A percentile compares a stretch with the other conserved stretches of the same genome.
Conservation (phyloP, 257 asterid species). For the Lithospermum erythrorhizon region DNA sequence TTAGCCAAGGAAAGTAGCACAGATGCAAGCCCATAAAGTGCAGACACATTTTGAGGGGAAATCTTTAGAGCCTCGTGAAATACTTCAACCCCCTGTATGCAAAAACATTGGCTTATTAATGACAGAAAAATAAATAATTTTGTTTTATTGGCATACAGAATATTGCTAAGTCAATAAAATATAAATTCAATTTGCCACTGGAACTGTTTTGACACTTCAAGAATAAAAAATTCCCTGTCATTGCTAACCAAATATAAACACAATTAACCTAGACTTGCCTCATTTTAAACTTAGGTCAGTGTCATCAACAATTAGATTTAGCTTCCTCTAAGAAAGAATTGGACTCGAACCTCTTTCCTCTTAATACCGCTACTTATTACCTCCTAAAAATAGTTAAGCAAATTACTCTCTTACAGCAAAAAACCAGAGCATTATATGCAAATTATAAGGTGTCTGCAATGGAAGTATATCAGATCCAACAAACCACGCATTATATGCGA, state of each 20-base stretch:
- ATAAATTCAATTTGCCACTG: too few relatives aligned
- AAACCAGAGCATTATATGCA: too few relatives aligned
- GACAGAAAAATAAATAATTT: not conserved
- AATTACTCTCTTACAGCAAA: too few relatives aligned
- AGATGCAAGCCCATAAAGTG: slow-evolving; percentile 83
- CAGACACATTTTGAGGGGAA: slow-evolving; percentile 65
- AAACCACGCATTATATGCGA: too few relatives aligned
- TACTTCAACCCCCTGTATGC: slow-evolving; percentile 67
- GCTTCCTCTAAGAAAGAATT: not conserved
- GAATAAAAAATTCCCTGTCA: not conserved
- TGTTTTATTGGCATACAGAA: too few relatives aligned
- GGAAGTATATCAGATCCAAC: too few relatives aligned
- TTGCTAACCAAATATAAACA: not conserved
- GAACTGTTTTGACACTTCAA: too few relatives aligned
- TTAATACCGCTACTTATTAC: not conserved
- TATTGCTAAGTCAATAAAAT: too few relatives aligned
- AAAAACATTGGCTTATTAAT: slow-evolving; percentile 4
- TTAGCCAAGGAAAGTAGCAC: slow-evolving; percentile 78
- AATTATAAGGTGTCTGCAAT: too few relatives aligned
- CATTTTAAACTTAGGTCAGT: not conserved
- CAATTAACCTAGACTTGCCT: not conserved
- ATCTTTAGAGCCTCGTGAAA: slow-evolving; percentile 59
- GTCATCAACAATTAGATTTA: not conserved
- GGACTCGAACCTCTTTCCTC: too few relatives aligned
- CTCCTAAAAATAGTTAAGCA: not conserved